Percentiles rank a stretch among this genome's conserved stretches.
phyloP scores from a whole-genome alignment of 805 yeast species.

The Wickerhamomyces silvicola region DNA sequence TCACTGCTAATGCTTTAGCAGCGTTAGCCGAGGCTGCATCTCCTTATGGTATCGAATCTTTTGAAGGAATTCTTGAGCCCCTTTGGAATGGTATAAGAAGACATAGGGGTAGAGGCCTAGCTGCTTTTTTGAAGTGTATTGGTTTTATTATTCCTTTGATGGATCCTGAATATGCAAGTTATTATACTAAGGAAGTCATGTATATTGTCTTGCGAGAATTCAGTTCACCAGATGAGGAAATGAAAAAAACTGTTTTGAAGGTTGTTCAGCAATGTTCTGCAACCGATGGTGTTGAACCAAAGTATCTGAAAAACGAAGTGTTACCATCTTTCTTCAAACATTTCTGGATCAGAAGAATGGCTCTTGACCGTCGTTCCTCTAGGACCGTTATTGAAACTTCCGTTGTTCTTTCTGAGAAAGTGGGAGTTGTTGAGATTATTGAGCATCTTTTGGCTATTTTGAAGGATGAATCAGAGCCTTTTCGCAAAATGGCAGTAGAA shows the following conservation, averaged over 20 bases:
- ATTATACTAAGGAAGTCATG: conserved; percentile 72
- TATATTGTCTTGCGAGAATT: conserved; percentile 65
- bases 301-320: conserved; percentile 44
- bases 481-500: conserved; percentile 72
- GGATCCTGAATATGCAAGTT: conserved; percentile 76
- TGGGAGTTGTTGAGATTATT: conserved; percentile 58
- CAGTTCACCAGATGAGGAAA: conserved; percentile 78
- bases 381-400: conserved; percentile 70
- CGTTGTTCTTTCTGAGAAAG: conserved; percentile 53
- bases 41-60: conserved; percentile 89
- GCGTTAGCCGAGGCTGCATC: conserved; percentile 73
- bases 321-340: conserved; percentile 55
- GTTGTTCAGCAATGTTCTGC: conserved; percentile 64
- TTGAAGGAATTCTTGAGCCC: conserved; percentile 62
- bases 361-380: conserved; percentile 54
- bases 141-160: conserved; percentile 80
- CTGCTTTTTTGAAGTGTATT: conserved; percentile 70
- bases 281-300: conserved; percentile 48
- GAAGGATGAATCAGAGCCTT: conserved; percentile 78
- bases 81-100: conserved; percentile 73
- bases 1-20: conserved; percentile 66
- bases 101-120: conserved; percentile 72
- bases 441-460: conserved; percentile 51
- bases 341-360: conserved; percentile 82
- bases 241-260: conserved; percentile 65